Conservation (phyloP, 805 yeast genomes). For the Phaffomyces opuntiae region DNA sequence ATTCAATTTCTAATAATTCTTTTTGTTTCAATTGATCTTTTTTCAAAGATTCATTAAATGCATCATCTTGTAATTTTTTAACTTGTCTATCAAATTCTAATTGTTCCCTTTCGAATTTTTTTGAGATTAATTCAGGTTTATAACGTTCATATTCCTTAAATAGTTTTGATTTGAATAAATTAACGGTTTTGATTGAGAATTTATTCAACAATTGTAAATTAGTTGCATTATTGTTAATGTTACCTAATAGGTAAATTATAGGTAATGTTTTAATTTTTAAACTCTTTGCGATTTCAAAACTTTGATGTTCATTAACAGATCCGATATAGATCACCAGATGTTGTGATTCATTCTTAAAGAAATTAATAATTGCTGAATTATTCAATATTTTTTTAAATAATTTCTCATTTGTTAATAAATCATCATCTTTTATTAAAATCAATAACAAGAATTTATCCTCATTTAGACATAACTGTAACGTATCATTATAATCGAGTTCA, state of each 20-base stretch:
- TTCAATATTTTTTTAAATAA: conserved; percentile 41
- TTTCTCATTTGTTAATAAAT: conserved; percentile 25
- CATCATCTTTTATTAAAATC: conserved; percentile 15
- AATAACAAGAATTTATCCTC: conserved; percentile 18
- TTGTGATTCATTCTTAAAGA: conserved; percentile 26
- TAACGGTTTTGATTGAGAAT: conserved; percentile 24
- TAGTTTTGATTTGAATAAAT: conserved; percentile 29
- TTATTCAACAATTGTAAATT: conserved; percentile 28
- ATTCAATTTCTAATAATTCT: conserved; percentile 25
- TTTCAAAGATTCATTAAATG: conserved; percentile 53
- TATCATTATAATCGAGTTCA: conserved; percentile 18
- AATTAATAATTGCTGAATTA: conserved; percentile 18
- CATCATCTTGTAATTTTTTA: conserved; percentile 58
- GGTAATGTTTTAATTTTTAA: conserved; percentile 51
- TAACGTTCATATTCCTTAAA: conserved; percentile 43
- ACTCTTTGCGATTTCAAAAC: conserved; percentile 55
- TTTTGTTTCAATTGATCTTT: conserved; percentile 49
- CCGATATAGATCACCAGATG: conserved; percentile 58
- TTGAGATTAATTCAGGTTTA: conserved; percentile 53
- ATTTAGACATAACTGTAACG: conserved; percentile 12
- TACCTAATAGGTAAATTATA: conserved; percentile 44
- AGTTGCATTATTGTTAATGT: conserved; percentile 35
- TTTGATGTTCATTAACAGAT: conserved; percentile 55
- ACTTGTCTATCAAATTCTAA: conserved; percentile 49
- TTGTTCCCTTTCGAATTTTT: conserved; percentile 55